Conservation (phyloP, 257 asterid species). For the Lantana camara region DNA sequence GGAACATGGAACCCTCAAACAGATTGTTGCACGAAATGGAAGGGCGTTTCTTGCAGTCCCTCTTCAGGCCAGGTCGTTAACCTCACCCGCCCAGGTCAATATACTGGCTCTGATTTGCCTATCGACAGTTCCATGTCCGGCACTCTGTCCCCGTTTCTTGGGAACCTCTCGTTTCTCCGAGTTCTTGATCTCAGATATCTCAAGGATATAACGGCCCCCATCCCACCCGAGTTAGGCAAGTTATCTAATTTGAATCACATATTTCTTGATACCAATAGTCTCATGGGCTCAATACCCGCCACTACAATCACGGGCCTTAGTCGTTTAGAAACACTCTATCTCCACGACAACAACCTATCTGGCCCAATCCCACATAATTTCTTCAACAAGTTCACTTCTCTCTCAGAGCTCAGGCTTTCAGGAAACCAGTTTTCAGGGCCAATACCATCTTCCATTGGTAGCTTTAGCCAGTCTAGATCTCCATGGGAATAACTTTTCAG, state of each 20-base stretch:
- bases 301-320: conserved; percentile 29
- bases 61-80: too few relatives aligned
- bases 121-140: too few relatives aligned
- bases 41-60: too few relatives aligned
- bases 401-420: conserved; percentile 41
- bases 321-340: conserved; percentile 35
- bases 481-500: conserved; percentile 47
- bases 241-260: too few relatives aligned
- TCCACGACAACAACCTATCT: conserved; percentile 43
- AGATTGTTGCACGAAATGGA: too few relatives aligned
- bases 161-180: conserved; percentile 35
- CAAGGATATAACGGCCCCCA: too few relatives aligned
- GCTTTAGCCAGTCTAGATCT: conserved; percentile 45
- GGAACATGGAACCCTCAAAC: too few relatives aligned
- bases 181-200: conserved; percentile 42
- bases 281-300: conserved; percentile 55
- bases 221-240: too few relatives aligned
- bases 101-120: too few relatives aligned
- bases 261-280: conserved; percentile 32
- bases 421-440: conserved; percentile 50
- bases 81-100: too few relatives aligned
- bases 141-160: too few relatives aligned
- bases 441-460: conserved; percentile 51
- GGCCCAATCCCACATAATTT: conserved; percentile 45
- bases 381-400: conserved; percentile 35